Evolutionary conservation across 2,329 filamentous ascomycete genomes (phyloP), one percentile per base, ranked within the genome.

Genomic region (Colletotrichum truncatum): DNA sequence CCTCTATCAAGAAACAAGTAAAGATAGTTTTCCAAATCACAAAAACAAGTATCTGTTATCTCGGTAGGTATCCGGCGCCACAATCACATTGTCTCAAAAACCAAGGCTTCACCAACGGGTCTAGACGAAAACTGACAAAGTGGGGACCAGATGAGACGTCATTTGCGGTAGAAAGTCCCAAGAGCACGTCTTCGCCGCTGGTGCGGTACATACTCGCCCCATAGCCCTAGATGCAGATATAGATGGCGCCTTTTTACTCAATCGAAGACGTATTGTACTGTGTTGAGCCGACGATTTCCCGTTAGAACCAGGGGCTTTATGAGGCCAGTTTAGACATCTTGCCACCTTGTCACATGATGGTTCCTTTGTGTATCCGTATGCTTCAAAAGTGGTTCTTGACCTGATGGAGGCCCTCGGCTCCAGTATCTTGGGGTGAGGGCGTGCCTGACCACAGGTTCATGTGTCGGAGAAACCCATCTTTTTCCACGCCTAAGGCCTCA

Each of bases 261-360:
- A 12, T 16, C 45, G 16, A 16, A 49, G 16, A 49, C 32, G 16
- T n/a, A 14, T 38, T n/a, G n/a, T 11, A 16, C 12, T 9, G 14
- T 23, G 26, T 62, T 32, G 23, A 36, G 49, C 57, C 49, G 62
- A 56, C 2, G 43, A 36, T 30, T 6, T 23, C 43, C 36, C 28
- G 36, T 52, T 18, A 11, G 14, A 3, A 16, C 14, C 30, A 14
- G 14, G 11, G 28, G 30, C 14, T 8, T 53, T 25, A 5, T 21
- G 56, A 55, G 28, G 57, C 62, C 25, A 26, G 23, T 62, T 51
- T 62, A 65, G 49, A 43, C 57, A 55, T 25, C 34, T 62, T 25
- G 49, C 28, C 43, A 55, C 62, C n/a, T 9, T 14, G 41, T 65
- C 62, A 62, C 57, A 56, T 62, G 49, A 62, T 56, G 57, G 43